Conservation (phyloP, 768 basidiomycete species). For the Auriscalpium vulgare region DNA sequence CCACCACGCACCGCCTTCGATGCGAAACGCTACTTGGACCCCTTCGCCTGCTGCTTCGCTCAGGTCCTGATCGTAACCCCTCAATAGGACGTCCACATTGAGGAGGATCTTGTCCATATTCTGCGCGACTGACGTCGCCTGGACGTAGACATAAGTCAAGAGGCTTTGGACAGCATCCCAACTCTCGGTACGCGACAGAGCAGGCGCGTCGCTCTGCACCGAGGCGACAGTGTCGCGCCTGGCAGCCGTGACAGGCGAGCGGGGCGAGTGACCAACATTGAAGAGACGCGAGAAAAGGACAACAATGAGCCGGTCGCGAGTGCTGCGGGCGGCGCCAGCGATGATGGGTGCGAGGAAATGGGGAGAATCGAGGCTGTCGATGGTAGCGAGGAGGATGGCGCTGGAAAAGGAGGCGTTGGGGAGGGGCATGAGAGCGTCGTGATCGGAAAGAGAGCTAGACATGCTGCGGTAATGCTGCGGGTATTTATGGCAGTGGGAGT, state of each 20-base stretch:
- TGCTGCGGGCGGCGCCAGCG: slow-evolving; percentile 36
- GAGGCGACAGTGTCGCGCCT: slow-evolving; percentile 4
- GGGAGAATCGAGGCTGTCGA: slow-evolving; percentile 43
- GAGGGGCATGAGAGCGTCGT: slow-evolving; percentile 9
- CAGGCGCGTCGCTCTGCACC: slow-evolving; percentile 1
- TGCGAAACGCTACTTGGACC: slow-evolving; percentile 23
- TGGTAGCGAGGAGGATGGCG: slow-evolving; percentile 43
- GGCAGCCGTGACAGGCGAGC: not conserved
- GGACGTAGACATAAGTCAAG: slow-evolving; percentile 78
- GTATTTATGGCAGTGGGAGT: not conserved
- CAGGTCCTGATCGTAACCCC: slow-evolving; percentile 41
- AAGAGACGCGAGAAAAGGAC: slow-evolving; percentile 60
- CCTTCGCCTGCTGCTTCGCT: slow-evolving; percentile 28
- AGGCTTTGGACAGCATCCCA: slow-evolving; percentile 72
- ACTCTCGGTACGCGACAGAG: slow-evolving; percentile 32
- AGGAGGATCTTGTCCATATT: slow-evolving; percentile 61
- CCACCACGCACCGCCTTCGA: slow-evolving; percentile 17
- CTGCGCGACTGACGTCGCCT: slow-evolving; percentile 71
- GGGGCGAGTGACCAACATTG: slow-evolving; percentile 22
- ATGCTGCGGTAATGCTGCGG: not conserved
- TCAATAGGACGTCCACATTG: slow-evolving; percentile 70
- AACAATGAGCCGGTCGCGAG: slow-evolving; percentile 47
- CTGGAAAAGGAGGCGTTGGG: slow-evolving; percentile 14
- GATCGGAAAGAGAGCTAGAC: not conserved
- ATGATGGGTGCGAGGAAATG: slow-evolving; percentile 51